phyloP scores from a whole-genome alignment of 305 asterid species.

The Solanum hybrid region DNA sequence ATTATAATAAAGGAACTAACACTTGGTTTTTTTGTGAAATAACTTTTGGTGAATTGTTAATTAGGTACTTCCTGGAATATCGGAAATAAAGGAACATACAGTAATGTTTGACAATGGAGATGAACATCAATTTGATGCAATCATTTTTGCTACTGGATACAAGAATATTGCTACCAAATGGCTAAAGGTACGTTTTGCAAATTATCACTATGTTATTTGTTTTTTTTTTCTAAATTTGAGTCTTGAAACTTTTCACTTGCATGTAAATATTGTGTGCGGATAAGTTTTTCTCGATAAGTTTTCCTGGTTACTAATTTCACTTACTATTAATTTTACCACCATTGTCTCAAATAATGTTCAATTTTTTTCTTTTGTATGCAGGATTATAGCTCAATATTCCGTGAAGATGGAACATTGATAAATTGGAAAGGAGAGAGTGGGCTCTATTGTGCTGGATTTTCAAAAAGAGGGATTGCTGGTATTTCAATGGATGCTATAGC shows the following conservation, averaged over 20 bases:
- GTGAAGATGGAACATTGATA: not conserved
- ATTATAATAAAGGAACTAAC: too few species aligned
- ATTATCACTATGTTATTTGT: not conserved
- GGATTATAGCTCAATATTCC: not conserved
- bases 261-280: not conserved
- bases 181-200: not conserved
- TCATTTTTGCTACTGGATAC: too few species aligned
- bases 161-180: too few species aligned
- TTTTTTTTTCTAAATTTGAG: not conserved
- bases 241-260: not conserved
- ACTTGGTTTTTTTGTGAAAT: not conserved
- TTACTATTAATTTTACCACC: not conserved
- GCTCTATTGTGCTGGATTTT: constrained; percentile 8
- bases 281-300: not conserved
- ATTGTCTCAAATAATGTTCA: not conserved
- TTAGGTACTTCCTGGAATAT: not conserved
- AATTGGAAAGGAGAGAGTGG: constrained; percentile 16
- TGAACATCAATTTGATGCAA: too few species aligned
- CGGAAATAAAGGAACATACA: not conserved
- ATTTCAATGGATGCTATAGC: constrained; percentile 5
- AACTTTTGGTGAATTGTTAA: not conserved
- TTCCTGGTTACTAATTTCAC: not conserved
- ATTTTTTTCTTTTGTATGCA: not conserved
- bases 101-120: not conserved
- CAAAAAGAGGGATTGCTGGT: constrained; percentile 8